Base-by-base conservation (phyloP, 306 rosid genomes). In the Lathyrus sativus region DNA sequence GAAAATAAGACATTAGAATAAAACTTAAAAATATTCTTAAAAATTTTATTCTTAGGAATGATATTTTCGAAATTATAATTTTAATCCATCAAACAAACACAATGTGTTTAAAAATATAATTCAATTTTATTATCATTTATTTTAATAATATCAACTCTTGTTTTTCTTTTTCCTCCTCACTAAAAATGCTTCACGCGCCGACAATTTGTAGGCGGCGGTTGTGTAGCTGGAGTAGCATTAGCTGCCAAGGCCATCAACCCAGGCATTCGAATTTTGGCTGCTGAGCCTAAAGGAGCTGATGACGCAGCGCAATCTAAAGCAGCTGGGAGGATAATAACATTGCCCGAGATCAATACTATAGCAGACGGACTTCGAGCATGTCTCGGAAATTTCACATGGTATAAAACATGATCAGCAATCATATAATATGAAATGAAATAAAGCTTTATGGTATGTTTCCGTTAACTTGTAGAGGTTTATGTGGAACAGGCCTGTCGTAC, bases 241-340 rank as follows among this genome's bases (percentile, higher is more conserved):
- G 98, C 96, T 79, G 98, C 98, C 76, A 92, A 90, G 85, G 71
- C 87, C 73, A 82, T 92, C 77, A 89, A 88, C 67, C 93, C 90
- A 1, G 50, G 80, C 41, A 88, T 90, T 71, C 86, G 87, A 12
- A 76, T 92, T 53, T 83, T 92, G 19, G 96, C 93, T 59, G 96
- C 96, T 48, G 96, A 92, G 72, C 98, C 96, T 46, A 76, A 68
- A 76, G 98, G 96, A 3, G 96, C 98, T 31, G 88, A 90, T 48
- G 98, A 92, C 70, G 92, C 96, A 64, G 96, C 96, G 19, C 84
- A 57, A 76, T 92, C 98, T 59, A 89, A 92, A 86, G 96, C 83
- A 51, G 96, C 90, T 49, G 98, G 93, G 39, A 80, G 83, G 74
- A 86, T 86, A 75, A 80, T 92, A 37, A 86, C 81, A 31, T 76